phyloP scores from a whole-genome alignment of 2,329 filamentous ascomycete species.

The Ascochyta koolunga region DNA sequence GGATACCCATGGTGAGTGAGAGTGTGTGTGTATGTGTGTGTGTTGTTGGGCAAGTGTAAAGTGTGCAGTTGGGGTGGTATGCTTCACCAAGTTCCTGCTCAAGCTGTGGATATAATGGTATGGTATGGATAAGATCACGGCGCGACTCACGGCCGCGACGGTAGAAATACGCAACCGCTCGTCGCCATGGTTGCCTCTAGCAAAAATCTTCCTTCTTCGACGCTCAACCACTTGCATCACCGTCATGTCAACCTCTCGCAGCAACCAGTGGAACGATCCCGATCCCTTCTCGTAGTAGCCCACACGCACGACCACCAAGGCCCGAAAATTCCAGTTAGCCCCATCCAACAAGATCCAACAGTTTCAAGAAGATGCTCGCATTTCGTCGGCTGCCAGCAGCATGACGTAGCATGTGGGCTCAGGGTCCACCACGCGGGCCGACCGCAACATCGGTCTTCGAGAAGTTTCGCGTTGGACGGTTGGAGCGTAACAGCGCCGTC shows the following conservation, averaged over 20 bases:
- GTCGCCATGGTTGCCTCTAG: conserved; percentile 17
- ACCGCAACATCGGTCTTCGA: conserved; percentile 10
- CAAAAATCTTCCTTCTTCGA: conserved; percentile 25
- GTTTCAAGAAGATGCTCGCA: conserved; percentile 30
- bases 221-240: conserved; percentile 18
- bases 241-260: conserved; percentile 12
- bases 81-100: conserved; percentile 16
- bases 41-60: background rate
- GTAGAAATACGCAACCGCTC: conserved; percentile 22
- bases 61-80: background rate
- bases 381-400: conserved; percentile 20
- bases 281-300: conserved; percentile 28
- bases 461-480: conserved; percentile 12
- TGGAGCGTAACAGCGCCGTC: conserved; percentile 14
- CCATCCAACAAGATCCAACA: conserved; percentile 37
- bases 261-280: conserved; percentile 22
- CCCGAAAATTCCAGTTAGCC: conserved; percentile 27
- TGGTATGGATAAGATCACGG: conserved; percentile 9
- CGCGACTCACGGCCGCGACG: conserved; percentile 13
- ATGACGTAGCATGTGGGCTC: conserved; percentile 41
- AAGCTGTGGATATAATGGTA: conserved; percentile 5
- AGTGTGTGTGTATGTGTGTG: conserved; percentile 4
- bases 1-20: conserved; percentile 32
- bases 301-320: conserved; percentile 14
- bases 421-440: conserved; percentile 31